Evolutionary conservation across 2,329 filamentous ascomycete genomes (phyloP).

Genomic region (Hypoxylon rubiginosum): DNA sequence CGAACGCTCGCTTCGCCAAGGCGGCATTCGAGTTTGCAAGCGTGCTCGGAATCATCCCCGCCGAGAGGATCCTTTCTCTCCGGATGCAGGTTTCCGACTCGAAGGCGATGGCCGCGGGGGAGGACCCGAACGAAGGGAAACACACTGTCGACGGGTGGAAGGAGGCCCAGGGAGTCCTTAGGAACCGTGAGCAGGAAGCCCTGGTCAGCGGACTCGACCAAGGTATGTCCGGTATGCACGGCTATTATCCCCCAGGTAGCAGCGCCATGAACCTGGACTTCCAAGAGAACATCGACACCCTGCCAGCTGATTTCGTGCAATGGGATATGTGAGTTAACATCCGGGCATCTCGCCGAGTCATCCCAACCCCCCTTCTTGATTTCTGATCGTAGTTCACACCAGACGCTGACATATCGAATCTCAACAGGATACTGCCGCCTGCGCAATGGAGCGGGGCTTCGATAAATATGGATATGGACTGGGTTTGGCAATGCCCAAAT

Average conservation of each 20-base stretch:
- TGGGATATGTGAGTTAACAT: slow-evolving; percentile 42
- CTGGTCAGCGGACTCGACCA: slow-evolving; percentile 10
- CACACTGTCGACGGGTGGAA: no score
- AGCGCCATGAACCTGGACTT: slow-evolving; percentile 22
- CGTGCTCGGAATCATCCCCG: slow-evolving; percentile 38
- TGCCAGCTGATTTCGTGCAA: slow-evolving; percentile 20
- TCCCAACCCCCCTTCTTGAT: neutral
- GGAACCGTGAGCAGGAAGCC: neutral
- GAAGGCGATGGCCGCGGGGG: neutral
- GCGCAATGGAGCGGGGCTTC: slow-evolving; percentile 39
- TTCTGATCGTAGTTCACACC: neutral
- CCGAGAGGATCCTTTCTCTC: slow-evolving; percentile 17
- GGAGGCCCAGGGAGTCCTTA: slow-evolving; percentile 3
- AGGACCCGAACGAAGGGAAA: slow-evolving; percentile 2
- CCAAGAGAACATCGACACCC: slow-evolving; percentile 5
- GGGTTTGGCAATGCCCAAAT: slow-evolving; percentile 40
- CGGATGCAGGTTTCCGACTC: slow-evolving; percentile 18
- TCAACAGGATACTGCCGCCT: slow-evolving; percentile 38
- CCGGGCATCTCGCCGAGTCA: neutral
- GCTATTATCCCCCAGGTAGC: slow-evolving; percentile 12
- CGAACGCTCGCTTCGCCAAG: slow-evolving; percentile 45
- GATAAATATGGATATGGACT: slow-evolving; percentile 42
- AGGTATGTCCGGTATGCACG: slow-evolving; percentile 17
- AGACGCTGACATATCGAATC: slow-evolving; percentile 11
- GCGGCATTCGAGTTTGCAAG: slow-evolving; percentile 44